A percentile compares a stretch with the other conserved stretches of the same genome.
Conservation (phyloP, 441 rosid genomes). For the Adansonia rubrostipa region DNA sequence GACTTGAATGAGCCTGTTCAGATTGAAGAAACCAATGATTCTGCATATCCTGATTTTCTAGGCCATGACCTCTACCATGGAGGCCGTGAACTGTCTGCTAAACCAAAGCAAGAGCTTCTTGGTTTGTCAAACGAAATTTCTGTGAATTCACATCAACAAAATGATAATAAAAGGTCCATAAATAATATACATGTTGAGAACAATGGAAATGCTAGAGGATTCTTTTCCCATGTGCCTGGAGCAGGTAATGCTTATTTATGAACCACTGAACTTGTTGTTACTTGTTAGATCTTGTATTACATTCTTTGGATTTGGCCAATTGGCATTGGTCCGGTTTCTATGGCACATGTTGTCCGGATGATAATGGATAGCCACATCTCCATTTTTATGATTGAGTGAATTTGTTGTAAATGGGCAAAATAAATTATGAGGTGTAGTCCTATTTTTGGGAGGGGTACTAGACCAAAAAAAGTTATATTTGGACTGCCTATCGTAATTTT, state of each 20-base stretch:
- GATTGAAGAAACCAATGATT: slow-evolving; percentile 60
- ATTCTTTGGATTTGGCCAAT: slow-evolving; percentile 9
- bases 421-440: not conserved
- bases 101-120: slow-evolving; percentile 40
- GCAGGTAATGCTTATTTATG: slow-evolving; percentile 50
- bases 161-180: slow-evolving; percentile 42
- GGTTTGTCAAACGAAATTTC: slow-evolving; percentile 51
- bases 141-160: slow-evolving; percentile 41
- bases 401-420: not conserved
- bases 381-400: not conserved
- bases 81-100: slow-evolving; percentile 43
- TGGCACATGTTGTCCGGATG: slow-evolving; percentile 20
- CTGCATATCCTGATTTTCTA: slow-evolving; percentile 48
- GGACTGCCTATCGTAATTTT: slow-evolving; percentile 7
- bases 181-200: slow-evolving; percentile 39
- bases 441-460: not conserved
- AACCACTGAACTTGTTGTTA: slow-evolving; percentile 11
- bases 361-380: not conserved
- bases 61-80: slow-evolving; percentile 40
- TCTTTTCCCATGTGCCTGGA: slow-evolving; percentile 52
- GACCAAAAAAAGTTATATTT: not conserved
- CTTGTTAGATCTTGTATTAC: slow-evolving; percentile 16
- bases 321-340: slow-evolving; percentile 10
- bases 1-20: slow-evolving; percentile 83
- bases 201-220: slow-evolving; percentile 45